These are phyloP conservation scores for Apiospora phragmitis DNA, from an alignment of 2,329 filamentous ascomycete species.

Conservation along the genomic window DNA sequence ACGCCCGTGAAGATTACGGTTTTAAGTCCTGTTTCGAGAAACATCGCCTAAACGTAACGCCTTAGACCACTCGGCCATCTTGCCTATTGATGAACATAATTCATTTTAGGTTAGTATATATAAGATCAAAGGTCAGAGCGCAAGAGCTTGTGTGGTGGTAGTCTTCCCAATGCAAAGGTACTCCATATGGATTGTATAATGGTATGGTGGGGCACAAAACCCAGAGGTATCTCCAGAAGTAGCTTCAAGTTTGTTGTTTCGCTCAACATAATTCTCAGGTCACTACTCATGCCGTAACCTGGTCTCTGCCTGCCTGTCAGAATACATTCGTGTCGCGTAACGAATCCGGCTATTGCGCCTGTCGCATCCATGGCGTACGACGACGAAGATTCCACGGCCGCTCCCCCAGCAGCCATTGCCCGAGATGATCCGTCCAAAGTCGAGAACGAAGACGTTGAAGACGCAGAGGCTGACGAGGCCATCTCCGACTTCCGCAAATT, in stretches of 20 bases:
- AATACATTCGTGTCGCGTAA: neutral
- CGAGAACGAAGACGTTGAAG: neutral
- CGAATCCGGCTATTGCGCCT: neutral
- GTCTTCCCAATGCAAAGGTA: too few species aligned
- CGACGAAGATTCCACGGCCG: constrained; percentile 38
- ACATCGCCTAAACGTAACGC: neutral
- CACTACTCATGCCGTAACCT: neutral
- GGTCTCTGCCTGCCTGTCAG: neutral
- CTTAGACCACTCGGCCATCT: neutral
- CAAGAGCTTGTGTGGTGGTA: too few species aligned
- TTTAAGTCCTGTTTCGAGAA: neutral
- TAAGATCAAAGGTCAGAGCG: too few species aligned
- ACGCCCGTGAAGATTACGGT: neutral
- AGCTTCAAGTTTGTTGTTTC: neutral
- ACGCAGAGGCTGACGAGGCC: constrained; percentile 13
- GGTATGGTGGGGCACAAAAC: too few species aligned
- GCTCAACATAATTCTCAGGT: neutral
- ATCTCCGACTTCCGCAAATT: constrained; percentile 77
- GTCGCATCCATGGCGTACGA: constrained; percentile 26
- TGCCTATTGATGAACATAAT: neutral
- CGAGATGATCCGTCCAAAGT: constrained; percentile 10
- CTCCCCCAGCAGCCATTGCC: constrained; percentile 11
- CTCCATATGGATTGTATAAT: too few species aligned
- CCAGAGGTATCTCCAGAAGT: neutral
- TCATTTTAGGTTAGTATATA: too few species aligned